Percentiles rank a stretch among this genome's conserved stretches.
These are phyloP conservation scores for Candida boleticola DNA, from an alignment of 805 yeast species.

Conservation along the genomic window DNA sequence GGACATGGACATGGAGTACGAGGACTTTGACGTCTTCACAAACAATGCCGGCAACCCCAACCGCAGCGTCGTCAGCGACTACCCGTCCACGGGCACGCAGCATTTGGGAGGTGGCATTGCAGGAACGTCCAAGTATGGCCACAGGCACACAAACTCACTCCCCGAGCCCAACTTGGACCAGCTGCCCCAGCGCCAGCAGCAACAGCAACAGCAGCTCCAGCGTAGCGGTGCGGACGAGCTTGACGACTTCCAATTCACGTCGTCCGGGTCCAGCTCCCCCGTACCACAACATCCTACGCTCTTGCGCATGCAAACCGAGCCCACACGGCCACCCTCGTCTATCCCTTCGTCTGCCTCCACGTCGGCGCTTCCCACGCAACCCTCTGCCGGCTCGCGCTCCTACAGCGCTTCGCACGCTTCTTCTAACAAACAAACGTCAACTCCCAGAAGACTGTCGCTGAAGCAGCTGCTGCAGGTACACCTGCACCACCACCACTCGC, in stretches of 20 bases:
- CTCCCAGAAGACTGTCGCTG: not conserved
- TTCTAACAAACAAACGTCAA: not conserved
- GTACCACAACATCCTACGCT: not conserved
- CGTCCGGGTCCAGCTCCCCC: not conserved
- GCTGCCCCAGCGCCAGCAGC: constrained; percentile 1
- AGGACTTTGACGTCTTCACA: not conserved
- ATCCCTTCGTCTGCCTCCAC: not conserved
- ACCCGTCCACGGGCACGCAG: not conserved
- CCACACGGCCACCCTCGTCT: no score
- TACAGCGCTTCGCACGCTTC: not conserved
- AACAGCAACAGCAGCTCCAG: not conserved
- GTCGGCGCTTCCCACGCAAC: not conserved
- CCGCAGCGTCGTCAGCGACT: not conserved
- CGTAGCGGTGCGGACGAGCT: constrained; percentile 1
- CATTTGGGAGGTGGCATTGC: not conserved
- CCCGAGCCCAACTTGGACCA: constrained; percentile 5
- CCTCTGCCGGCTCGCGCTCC: not conserved
- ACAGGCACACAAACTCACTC: not conserved
- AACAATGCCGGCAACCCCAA: not conserved
- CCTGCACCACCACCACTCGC: no score
- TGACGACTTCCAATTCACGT: constrained; percentile 1
- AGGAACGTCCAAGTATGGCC: not conserved
- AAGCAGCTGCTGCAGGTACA: no score
- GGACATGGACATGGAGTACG: not conserved
- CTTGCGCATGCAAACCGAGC: not conserved